Base-by-base conservation (phyloP, 331 rosid species). In the Malus hybrid region DNA sequence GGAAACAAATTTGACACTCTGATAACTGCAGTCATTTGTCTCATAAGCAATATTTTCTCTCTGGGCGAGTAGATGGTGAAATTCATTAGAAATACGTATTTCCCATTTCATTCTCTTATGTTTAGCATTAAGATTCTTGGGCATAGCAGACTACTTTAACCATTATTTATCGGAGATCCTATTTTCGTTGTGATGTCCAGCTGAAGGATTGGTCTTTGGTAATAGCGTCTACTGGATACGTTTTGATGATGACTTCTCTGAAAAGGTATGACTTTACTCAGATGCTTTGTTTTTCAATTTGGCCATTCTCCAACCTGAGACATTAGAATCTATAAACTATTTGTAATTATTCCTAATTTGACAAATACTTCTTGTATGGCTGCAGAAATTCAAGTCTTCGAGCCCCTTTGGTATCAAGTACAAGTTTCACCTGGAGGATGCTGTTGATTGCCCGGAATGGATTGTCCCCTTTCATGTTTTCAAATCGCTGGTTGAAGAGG, bases 391-490 rank as follows among this genome's bases (percentile, higher is more conserved):
- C 55, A 92, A 78, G 70, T 76, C 92, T 74, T 90, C 97, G 75
- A 83, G 86, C 85, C 99, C 99, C 69, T 95, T 92, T 82, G 97
- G 97, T 76, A 90, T 89, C 80, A 86, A 90, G 90, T 95, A 92
- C 89, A 84, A 85, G 42, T 95, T 95, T 86, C 97, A 89, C 71
- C 87, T 95, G 48, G 97, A 90, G 98, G 99, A 95, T 75, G 99
- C 96, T 31, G 99, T 95, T 79, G 99, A 92, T 85, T 92, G 97
- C 80, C 99, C 97, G 27, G 99, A 92, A 83, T 92, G 96, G 97
- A 85, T 94, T 54, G 99, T 90, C 73, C 99, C 99, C 34, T 90
- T 92, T 76, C 83, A 95, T 12, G 36, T 90, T 63, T 95, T 95
- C 80, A 90, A 92, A 81, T 76, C 92, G 9, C 79, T 92, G 83